Base-by-base conservation (phyloP, 2,329 filamentous ascomycete genomes). In the Orbilia oligospora region DNA sequence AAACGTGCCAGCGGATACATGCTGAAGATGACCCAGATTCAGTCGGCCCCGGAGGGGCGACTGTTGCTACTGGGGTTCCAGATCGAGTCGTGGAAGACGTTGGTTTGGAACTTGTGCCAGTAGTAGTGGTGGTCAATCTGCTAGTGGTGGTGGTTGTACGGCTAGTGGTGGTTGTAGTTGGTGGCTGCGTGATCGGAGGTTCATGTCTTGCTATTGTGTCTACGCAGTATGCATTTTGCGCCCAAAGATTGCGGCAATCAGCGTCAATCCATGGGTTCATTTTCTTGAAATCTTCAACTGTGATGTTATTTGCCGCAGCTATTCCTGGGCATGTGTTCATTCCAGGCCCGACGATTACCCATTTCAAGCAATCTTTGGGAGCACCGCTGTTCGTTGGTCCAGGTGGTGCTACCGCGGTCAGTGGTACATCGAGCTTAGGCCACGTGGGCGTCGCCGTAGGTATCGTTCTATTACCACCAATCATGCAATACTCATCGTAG, bases 201-300 rank as follows among this genome's bases (percentile, higher is more conserved):
- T 53, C 30, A n/a, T 68, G 65, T 3, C 18, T 55, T 18, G 30
- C 36, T 24, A 68, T 68, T 4, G 30, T 56, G 18, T 68, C 65
- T 12, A 68, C 65, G 22, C 48, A 68, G 24, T 68, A 68, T 14
- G 48, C 65, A 41, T 53, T 68, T 27, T 68, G n/a, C 18, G n/a
- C 33, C 48, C 65, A 68, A 24, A 68, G 30, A 44, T 56, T 68
- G 48, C 65, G 46, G 18, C 48, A 68, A 44, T 56, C 65, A 6
- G 46, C n/a, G n/a, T 68, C 65, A 16, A 68, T 68, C 65, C 65
- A 68, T 24, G 65, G 65, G 16, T 56, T 68, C 65, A 68, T 68
- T 24, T 41, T 22, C 33, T 41, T 53, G 30, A 68, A 68, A 5
- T 68, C 20, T 5, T 16, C 36, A 16, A 68, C 46, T 3, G 65